Conservation (phyloP, 306 rosid species). For the Prunus dulcis region DNA sequence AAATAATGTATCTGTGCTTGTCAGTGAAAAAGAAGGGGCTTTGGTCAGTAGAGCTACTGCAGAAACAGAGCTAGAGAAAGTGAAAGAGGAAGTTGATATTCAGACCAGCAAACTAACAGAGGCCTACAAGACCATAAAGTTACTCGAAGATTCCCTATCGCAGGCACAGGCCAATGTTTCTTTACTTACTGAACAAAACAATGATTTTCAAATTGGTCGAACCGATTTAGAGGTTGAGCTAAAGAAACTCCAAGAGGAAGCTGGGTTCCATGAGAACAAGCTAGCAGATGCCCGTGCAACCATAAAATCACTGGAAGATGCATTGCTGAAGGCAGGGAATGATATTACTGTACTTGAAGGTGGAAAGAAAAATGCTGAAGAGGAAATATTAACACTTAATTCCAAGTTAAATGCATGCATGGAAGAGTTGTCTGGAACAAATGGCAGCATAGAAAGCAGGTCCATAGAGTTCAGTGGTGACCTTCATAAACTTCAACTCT, state of each 20-base stretch:
- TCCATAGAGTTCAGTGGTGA: conserved; percentile 52
- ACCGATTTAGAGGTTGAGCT: conserved; percentile 63
- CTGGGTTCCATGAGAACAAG: conserved; percentile 44
- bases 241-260: conserved; percentile 70
- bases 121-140: conserved; percentile 59
- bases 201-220: conserved; percentile 50
- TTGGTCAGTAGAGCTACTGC: conserved; percentile 49
- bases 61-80: conserved; percentile 57
- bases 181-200: conserved; percentile 58
- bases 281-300: conserved; percentile 47
- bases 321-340: conserved; percentile 60
- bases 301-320: conserved; percentile 61
- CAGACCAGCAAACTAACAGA: conserved; percentile 57
- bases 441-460: conserved; percentile 54
- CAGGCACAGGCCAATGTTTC: conserved; percentile 43
- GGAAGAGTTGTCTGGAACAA: conserved; percentile 69
- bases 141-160: conserved; percentile 61
- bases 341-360: conserved; percentile 53
- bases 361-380: conserved; percentile 58
- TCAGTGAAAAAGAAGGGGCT: conserved; percentile 68
- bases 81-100: conserved; percentile 54
- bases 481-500: conserved; percentile 62
- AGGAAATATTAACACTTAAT: conserved; percentile 58
- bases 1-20: conserved; percentile 45
- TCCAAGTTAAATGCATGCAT: conserved; percentile 65